phyloP scores from a whole-genome alignment of 352 stramenopile genomes.

The Pythium guiyangense region DNA sequence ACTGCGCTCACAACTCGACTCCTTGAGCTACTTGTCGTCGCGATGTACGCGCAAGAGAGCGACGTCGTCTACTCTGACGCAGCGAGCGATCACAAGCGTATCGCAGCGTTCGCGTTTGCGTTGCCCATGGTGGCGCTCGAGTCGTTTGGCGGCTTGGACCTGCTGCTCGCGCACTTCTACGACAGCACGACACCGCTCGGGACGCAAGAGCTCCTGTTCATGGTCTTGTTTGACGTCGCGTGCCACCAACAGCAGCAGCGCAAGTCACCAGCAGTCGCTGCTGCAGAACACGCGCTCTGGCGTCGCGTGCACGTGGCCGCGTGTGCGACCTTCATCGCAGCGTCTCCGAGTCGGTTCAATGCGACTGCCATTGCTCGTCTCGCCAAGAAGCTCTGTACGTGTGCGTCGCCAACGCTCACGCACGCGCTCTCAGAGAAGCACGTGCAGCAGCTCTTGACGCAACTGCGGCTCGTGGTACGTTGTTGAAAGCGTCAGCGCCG shows the following conservation, averaged over 20 bases:
- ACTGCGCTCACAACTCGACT: background rate
- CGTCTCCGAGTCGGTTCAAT: slow-evolving; percentile 3
- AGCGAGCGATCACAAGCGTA: background rate
- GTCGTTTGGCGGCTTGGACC: slow-evolving; percentile 11
- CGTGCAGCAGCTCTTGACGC: slow-evolving; percentile 28
- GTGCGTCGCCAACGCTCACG: slow-evolving; percentile 3
- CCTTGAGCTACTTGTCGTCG: slow-evolving; percentile 13
- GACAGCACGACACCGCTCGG: background rate
- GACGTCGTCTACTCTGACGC: background rate
- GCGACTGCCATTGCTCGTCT: slow-evolving; percentile 9
- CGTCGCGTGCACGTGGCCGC: slow-evolving; percentile 5
- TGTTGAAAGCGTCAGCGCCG: background rate
- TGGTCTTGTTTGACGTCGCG: slow-evolving; percentile 20
- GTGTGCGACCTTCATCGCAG: slow-evolving; percentile 4
- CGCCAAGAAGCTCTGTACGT: slow-evolving; percentile 20
- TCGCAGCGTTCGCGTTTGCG: background rate
- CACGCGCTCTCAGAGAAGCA: slow-evolving; percentile 27
- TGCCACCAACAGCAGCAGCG: background rate
- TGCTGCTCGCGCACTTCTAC: slow-evolving; percentile 13
- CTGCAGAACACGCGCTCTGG: slow-evolving; percentile 8
- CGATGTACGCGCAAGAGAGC: slow-evolving; percentile 11
- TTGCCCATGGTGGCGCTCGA: slow-evolving; percentile 7
- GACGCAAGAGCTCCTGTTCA: slow-evolving; percentile 10
- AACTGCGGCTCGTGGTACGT: slow-evolving; percentile 26
- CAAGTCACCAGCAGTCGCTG: background rate